phyloP scores from a whole-genome alignment of 805 yeast species.

The Komagataella phaffii region DNA sequence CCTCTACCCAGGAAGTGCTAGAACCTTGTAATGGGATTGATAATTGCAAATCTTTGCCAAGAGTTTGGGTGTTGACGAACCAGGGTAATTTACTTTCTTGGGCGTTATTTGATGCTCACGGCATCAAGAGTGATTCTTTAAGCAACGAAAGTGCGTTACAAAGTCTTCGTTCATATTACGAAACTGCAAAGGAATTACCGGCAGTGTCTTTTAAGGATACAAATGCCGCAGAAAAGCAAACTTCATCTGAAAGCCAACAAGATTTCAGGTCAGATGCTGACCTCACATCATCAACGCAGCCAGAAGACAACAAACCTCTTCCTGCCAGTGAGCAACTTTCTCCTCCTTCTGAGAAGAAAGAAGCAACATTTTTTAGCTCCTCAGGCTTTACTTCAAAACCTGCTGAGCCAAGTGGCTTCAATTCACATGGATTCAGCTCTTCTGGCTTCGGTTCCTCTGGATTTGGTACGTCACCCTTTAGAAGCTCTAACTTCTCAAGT shows the following conservation, averaged over 20 bases:
- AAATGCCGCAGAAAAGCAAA: neutral
- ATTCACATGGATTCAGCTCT: slow-evolving; percentile 4
- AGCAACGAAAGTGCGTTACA: slow-evolving; percentile 4
- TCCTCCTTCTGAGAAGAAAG: neutral
- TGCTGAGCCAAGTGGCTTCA: slow-evolving; percentile 7
- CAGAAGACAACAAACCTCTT: neutral
- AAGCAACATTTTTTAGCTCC: neutral
- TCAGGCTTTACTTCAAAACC: neutral
- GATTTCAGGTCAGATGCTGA: neutral
- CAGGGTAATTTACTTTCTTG: slow-evolving; percentile 51
- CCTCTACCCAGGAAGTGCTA: slow-evolving; percentile 25
- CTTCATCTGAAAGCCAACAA: neutral
- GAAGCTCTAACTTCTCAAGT: slow-evolving; percentile 2
- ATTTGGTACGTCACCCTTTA: slow-evolving; percentile 7
- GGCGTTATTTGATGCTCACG: slow-evolving; percentile 47
- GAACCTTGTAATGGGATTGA: slow-evolving; percentile 51
- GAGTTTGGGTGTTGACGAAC: slow-evolving; percentile 47
- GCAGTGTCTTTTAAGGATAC: neutral
- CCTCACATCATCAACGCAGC: neutral
- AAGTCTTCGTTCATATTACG: slow-evolving; percentile 1
- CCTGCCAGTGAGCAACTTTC: neutral
- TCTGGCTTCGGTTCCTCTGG: slow-evolving; percentile 9
- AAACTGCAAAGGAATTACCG: neutral
- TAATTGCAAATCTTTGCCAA: slow-evolving; percentile 47
- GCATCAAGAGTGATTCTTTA: slow-evolving; percentile 24